phyloP scores from a whole-genome alignment of 768 basidiomycete species.

The Hortiboletus campestris region DNA sequence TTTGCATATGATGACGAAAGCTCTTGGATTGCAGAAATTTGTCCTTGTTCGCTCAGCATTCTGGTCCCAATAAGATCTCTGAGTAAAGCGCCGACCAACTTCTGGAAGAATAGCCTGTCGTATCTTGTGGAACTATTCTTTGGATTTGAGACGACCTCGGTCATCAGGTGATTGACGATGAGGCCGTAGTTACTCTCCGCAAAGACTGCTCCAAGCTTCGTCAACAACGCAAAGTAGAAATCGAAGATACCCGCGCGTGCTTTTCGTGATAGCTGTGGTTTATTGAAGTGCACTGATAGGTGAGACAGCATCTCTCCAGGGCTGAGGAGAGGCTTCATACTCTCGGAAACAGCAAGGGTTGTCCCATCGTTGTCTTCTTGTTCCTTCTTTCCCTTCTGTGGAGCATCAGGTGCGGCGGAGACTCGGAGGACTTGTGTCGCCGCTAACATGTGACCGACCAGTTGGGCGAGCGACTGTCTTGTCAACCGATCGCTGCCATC shows the following conservation, averaged over 20 bases:
- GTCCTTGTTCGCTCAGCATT: slow-evolving; percentile 90
- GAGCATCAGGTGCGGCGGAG: slow-evolving; percentile 42
- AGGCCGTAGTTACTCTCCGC: slow-evolving; percentile 82
- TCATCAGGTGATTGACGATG: slow-evolving; percentile 75
- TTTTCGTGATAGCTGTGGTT: slow-evolving; percentile 61
- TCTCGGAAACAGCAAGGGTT: slow-evolving; percentile 46
- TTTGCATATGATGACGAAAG: slow-evolving; percentile 78
- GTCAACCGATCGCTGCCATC: slow-evolving; percentile 85
- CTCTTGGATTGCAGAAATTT: slow-evolving; percentile 88
- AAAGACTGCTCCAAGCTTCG: slow-evolving; percentile 69
- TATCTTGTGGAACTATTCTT: slow-evolving; percentile 59
- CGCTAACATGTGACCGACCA: slow-evolving; percentile 82
- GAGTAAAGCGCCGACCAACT: slow-evolving; percentile 72
- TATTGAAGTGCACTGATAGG: slow-evolving; percentile 81
- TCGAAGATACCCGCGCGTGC: slow-evolving; percentile 85
- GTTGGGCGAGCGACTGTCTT: slow-evolving; percentile 71
- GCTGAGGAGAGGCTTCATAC: slow-evolving; percentile 65
- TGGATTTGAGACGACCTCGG: slow-evolving; percentile 66
- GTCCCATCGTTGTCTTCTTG: slow-evolving; percentile 59
- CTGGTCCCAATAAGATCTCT: slow-evolving; percentile 85
- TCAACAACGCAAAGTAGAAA: slow-evolving; percentile 78
- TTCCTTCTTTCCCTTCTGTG: slow-evolving; percentile 63
- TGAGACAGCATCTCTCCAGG: slow-evolving; percentile 79
- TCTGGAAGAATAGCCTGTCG: slow-evolving; percentile 71
- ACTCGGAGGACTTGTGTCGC: slow-evolving; percentile 73